Percentiles rank a stretch among this genome's conserved stretches.
These are phyloP conservation scores for Stachybotrys chlorohalonatus DNA, from an alignment of 2,329 filamentous ascomycete species.

Conservation along the genomic window DNA sequence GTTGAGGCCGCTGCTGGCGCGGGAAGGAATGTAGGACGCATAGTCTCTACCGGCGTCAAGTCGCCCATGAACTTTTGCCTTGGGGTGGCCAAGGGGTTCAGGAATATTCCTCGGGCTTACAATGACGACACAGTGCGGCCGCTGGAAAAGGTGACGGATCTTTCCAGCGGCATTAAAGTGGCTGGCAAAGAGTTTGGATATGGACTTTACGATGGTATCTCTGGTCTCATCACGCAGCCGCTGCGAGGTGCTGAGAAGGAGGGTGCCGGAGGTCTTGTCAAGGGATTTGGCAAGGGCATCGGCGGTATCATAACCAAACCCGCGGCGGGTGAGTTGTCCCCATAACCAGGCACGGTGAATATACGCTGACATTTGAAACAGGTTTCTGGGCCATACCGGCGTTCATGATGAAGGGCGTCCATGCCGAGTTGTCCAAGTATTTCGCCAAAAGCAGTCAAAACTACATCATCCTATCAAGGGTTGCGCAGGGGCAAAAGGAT, in stretches of 20 bases:
- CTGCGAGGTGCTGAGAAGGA: conserved; percentile 46
- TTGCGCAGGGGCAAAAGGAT: conserved; percentile 66
- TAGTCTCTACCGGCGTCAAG: conserved; percentile 66
- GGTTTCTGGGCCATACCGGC: conserved; percentile 65
- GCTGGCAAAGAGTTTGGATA: conserved; percentile 71
- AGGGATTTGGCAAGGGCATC: conserved; percentile 75
- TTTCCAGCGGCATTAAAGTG: conserved; percentile 66
- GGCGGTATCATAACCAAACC: conserved; percentile 76
- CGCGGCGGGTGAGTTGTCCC: conserved; percentile 52
- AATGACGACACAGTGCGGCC: conserved; percentile 74
- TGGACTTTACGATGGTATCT: conserved; percentile 73
- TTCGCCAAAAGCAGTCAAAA: conserved; percentile 65
- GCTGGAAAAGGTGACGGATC: conserved; percentile 68
- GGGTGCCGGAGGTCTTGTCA: conserved; percentile 53
- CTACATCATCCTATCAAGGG: conserved; percentile 70
- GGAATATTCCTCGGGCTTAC: conserved; percentile 79
- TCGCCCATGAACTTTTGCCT: conserved; percentile 80
- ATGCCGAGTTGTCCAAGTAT: conserved; percentile 64
- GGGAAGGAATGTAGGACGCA: conserved; percentile 58
- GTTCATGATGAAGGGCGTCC: conserved; percentile 74
- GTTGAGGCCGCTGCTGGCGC: conserved; percentile 56
- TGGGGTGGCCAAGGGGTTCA: conserved; percentile 75
- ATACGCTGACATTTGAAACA: conserved; percentile 10
- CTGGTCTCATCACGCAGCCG: conserved; percentile 74
- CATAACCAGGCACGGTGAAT: neutral